Percentiles rank a stretch among this genome's conserved stretches.
Evolutionary conservation across 2,329 filamentous ascomycete genomes (phyloP).

Genomic region (Aspergillus candidus): DNA sequence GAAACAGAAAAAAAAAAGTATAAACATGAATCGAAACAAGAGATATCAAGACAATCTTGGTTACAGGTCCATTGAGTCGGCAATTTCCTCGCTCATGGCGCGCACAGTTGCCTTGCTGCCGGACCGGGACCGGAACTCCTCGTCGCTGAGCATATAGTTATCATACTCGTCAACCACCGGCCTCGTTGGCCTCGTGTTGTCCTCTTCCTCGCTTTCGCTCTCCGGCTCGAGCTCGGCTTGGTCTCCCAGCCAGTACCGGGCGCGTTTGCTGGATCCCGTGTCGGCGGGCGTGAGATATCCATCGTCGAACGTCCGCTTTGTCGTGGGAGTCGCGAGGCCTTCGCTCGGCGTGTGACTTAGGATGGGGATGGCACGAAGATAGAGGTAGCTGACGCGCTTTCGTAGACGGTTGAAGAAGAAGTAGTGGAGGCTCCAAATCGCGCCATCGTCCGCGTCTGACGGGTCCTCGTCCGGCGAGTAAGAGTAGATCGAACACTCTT

Average conservation of each 20-base stretch:
- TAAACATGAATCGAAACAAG: constrained; percentile 2
- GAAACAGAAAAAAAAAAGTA: constrained; percentile 4
- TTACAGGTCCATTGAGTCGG: constrained; percentile 49
- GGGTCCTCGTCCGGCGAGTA: constrained; percentile 87
- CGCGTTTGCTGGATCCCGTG: constrained; percentile 67
- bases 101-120: constrained; percentile 42
- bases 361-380: constrained; percentile 73
- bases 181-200: constrained; percentile 13
- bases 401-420: constrained; percentile 94
- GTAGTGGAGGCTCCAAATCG: constrained; percentile 93
- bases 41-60: constrained; percentile 2
- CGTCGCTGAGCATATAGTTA: constrained; percentile 41
- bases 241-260: constrained; percentile 81
- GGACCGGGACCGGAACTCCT: constrained; percentile 35
- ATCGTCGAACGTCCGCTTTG: constrained; percentile 45
- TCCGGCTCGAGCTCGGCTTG: constrained; percentile 42
- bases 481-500: constrained; percentile 81
- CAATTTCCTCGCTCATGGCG: constrained; percentile 49
- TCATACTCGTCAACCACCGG: constrained; percentile 36
- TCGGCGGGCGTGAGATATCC: constrained; percentile 44
- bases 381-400: constrained; percentile 91
- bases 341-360: constrained; percentile 63
- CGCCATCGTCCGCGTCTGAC: constrained; percentile 86
- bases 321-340: constrained; percentile 33
- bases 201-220: constrained; percentile 37